Conservation (phyloP, 2,329 filamentous ascomycete genomes). For the Zymoseptoria tritici region DNA sequence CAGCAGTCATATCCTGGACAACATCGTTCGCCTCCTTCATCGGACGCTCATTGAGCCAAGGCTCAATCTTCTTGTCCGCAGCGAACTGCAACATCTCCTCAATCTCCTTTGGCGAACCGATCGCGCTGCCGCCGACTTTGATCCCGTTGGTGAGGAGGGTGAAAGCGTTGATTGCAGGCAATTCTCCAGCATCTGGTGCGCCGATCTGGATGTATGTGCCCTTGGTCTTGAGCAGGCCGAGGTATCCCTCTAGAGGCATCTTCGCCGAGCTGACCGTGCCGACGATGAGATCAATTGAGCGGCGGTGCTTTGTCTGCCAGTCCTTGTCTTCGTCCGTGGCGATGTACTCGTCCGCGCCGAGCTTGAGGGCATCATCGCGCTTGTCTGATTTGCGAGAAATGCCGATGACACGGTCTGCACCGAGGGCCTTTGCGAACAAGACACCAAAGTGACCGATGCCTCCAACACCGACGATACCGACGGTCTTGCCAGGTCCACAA, state of each 20-base stretch:
- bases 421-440: slow-evolving; percentile 62
- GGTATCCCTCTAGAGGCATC: slow-evolving; percentile 59
- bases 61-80: slow-evolving; percentile 49
- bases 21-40: slow-evolving; percentile 54
- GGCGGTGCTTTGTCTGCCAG: slow-evolving; percentile 50
- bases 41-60: slow-evolving; percentile 54
- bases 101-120: slow-evolving; percentile 51
- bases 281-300: slow-evolving; percentile 51
- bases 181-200: slow-evolving; percentile 50
- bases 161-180: slow-evolving; percentile 50
- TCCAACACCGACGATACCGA: slow-evolving; percentile 63
- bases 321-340: slow-evolving; percentile 51
- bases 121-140: slow-evolving; percentile 37
- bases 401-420: slow-evolving; percentile 57
- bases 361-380: slow-evolving; percentile 50
- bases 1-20: slow-evolving; percentile 49
- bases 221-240: slow-evolving; percentile 50
- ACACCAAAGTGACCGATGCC: slow-evolving; percentile 55
- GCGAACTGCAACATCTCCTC: slow-evolving; percentile 54
- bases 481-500: slow-evolving; percentile 59
- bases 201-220: slow-evolving; percentile 61
- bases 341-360: slow-evolving; percentile 54
- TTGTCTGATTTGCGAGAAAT: slow-evolving; percentile 55
- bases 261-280: slow-evolving; percentile 50
- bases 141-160: slow-evolving; percentile 50